A percentile compares a stretch with the other conserved stretches of the same genome.
Conservation (phyloP, 192 early-diverging fungal genomes). For the Pilobolus umbonatus region DNA sequence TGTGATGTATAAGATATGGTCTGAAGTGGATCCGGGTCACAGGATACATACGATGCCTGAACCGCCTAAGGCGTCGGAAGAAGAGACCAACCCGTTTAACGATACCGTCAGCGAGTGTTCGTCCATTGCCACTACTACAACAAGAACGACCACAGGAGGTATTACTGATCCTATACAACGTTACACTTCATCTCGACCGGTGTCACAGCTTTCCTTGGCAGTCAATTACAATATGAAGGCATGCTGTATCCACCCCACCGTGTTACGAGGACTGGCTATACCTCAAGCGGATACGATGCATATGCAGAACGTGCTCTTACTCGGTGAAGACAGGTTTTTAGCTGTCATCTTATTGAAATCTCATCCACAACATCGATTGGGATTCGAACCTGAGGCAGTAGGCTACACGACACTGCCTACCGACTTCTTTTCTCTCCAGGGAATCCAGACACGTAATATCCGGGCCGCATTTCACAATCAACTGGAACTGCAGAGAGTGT, state of each 20-base stretch:
- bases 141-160: neutral
- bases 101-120: neutral
- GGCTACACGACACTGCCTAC: conserved; percentile 24
- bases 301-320: conserved; percentile 26
- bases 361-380: conserved; percentile 23
- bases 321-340: conserved; percentile 29
- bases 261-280: conserved; percentile 19
- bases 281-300: conserved; percentile 26
- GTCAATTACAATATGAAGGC: conserved; percentile 6
- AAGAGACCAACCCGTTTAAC: neutral
- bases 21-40: conserved; percentile 39
- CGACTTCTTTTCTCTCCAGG: conserved; percentile 19
- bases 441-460: conserved; percentile 17
- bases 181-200: neutral
- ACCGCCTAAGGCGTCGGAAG: too few species aligned
- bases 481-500: conserved; percentile 18
- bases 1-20: conserved; percentile 64
- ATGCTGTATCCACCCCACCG: conserved; percentile 36
- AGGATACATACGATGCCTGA: too few species aligned
- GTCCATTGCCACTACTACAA: neutral
- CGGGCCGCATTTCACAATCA: conserved; percentile 24
- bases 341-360: conserved; percentile 25
- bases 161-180: neutral
- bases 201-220: conserved; percentile 11
- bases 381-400: conserved; percentile 33